These are phyloP conservation scores for Geosmithia putterillii DNA, from an alignment of 2,329 filamentous ascomycete genomes.

Conservation along the genomic window DNA sequence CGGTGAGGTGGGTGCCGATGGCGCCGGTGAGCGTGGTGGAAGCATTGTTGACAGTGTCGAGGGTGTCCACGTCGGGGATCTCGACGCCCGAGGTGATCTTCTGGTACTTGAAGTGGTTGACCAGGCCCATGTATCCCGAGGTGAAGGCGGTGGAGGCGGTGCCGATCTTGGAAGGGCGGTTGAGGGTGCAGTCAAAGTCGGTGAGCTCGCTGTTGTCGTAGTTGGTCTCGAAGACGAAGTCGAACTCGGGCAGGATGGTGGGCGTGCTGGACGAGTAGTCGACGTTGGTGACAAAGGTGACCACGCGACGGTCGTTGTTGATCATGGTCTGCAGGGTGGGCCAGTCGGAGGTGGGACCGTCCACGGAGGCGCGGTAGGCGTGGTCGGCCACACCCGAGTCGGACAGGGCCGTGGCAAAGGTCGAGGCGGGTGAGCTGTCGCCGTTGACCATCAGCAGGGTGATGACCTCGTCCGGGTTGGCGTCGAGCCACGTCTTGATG, in stretches of 20 bases:
- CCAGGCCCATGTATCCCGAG: slow-evolving; percentile 52
- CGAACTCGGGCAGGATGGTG: slow-evolving; percentile 52
- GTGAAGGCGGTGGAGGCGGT: slow-evolving; percentile 38
- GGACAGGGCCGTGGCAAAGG: slow-evolving; percentile 42
- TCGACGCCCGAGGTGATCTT: slow-evolving; percentile 39
- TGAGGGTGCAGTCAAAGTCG: slow-evolving; percentile 61
- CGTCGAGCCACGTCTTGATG: slow-evolving; percentile 58
- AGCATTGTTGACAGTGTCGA: slow-evolving; percentile 54
- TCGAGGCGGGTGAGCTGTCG: slow-evolving; percentile 40
- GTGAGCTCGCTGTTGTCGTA: slow-evolving; percentile 50
- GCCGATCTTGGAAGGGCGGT: slow-evolving; percentile 46
- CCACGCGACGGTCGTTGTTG: slow-evolving; percentile 46
- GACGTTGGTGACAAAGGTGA: slow-evolving; percentile 55
- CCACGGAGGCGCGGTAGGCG: slow-evolving; percentile 42
- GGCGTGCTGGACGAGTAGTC: slow-evolving; percentile 27
- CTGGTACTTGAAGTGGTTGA: slow-evolving; percentile 72
- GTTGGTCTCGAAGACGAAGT: slow-evolving; percentile 59
- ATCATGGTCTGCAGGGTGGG: slow-evolving; percentile 64
- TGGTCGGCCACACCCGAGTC: slow-evolving; percentile 47
- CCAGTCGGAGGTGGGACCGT: slow-evolving; percentile 39
- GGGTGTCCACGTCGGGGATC: slow-evolving; percentile 47
- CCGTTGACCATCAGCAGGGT: slow-evolving; percentile 64
- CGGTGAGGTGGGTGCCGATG: slow-evolving; percentile 38
- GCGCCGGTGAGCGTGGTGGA: slow-evolving; percentile 38
- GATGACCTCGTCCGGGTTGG: slow-evolving; percentile 61